These are phyloP conservation scores for Coccinonectria pachysandricola DNA, from an alignment of 2,329 filamentous ascomycete species.

Conservation along the genomic window DNA sequence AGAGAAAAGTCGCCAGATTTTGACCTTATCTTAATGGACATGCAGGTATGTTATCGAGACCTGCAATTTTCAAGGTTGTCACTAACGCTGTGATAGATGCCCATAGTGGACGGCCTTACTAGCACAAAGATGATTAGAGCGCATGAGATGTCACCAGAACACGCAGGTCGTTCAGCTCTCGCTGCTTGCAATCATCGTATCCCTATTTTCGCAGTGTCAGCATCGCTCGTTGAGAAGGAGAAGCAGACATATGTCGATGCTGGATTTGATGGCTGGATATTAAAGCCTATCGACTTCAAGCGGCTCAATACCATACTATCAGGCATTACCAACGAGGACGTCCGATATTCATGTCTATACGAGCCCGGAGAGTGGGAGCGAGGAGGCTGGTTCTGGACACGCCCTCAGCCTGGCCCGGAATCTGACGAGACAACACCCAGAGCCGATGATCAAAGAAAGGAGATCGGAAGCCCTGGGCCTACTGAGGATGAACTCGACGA, in stretches of 20 bases:
- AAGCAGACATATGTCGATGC: constrained; percentile 59
- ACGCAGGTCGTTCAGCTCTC: constrained; percentile 44
- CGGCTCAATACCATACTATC: constrained; percentile 58
- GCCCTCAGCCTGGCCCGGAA: constrained; percentile 4
- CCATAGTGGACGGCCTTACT: constrained; percentile 74
- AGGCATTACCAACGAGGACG: constrained; percentile 54
- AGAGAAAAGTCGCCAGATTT: constrained; percentile 51
- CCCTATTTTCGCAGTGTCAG: constrained; percentile 80
- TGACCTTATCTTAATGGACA: constrained; percentile 83
- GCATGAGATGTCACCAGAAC: constrained; percentile 46
- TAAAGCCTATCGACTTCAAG: constrained; percentile 79
- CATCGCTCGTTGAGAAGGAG: constrained; percentile 64
- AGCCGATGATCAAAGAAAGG: constrained; percentile 12
- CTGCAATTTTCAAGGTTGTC: no score
- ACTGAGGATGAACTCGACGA: not conserved
- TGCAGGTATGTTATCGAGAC: constrained; percentile 55
- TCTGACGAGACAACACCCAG: constrained; percentile 18
- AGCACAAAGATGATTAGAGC: constrained; percentile 77
- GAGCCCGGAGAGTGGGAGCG: constrained; percentile 64
- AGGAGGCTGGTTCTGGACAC: constrained; percentile 66
- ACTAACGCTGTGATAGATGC: no score
- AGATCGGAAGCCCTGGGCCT: constrained; percentile 6
- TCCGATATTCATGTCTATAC: constrained; percentile 56
- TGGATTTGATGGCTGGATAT: constrained; percentile 84
- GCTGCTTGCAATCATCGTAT: constrained; percentile 54